Evolutionary conservation across 441 rosid species (phyloP).

Genomic region (Sinapis alba): DNA sequence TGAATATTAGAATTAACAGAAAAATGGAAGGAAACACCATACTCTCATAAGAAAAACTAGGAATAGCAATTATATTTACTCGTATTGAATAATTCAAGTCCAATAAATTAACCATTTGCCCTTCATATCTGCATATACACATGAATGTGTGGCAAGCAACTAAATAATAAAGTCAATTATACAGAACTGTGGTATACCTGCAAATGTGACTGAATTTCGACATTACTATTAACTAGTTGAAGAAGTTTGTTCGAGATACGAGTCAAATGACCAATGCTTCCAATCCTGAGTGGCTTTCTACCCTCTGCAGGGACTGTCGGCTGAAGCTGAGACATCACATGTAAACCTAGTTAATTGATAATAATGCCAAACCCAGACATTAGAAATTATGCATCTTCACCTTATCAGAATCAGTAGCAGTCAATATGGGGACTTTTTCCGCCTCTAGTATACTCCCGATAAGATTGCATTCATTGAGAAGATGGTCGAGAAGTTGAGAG

Average conservation of each 20-base stretch:
- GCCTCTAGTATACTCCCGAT: conserved; percentile 76
- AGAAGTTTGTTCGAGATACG: conserved; percentile 86
- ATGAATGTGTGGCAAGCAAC: neutral
- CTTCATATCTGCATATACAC: neutral
- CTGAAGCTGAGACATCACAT: conserved; percentile 50
- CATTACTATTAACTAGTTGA: conserved; percentile 70
- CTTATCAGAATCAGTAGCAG: conserved; percentile 57
- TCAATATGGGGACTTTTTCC: conserved; percentile 56
- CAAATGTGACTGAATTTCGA: conserved; percentile 64
- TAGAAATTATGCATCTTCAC: conserved; percentile 39
- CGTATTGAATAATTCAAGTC: neutral
- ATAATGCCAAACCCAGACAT: conserved; percentile 6
- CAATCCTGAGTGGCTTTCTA: conserved; percentile 70
- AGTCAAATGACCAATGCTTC: conserved; percentile 89
- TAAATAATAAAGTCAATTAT: neutral
- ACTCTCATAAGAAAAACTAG: neutral
- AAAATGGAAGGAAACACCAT: neutral
- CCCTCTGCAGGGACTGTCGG: conserved; percentile 81
- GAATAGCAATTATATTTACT: neutral
- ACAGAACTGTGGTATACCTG: conserved; percentile 52
- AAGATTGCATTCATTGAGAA: conserved; percentile 78
- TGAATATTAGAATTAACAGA: neutral
- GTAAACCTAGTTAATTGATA: conserved; percentile 24
- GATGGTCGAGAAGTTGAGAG: conserved; percentile 63
- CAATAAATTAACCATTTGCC: conserved; percentile 4